These are phyloP conservation scores for Sechiopsis laciniata DNA, from an alignment of 306 rosid species.

Conservation along the genomic window DNA sequence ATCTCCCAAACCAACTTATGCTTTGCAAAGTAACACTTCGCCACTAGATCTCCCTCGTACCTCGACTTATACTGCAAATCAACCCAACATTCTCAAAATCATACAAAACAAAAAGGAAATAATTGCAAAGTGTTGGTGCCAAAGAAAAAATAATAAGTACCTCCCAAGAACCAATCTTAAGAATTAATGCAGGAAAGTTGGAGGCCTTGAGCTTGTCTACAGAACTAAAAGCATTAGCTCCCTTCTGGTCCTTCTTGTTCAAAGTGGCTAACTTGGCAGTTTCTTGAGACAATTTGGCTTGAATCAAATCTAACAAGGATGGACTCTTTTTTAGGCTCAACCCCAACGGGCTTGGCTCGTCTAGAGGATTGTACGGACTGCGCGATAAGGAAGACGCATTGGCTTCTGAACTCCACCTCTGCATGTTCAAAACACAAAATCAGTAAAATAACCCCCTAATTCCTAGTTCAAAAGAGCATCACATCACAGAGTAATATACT, in stretches of 20 bases:
- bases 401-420: conserved; percentile 36
- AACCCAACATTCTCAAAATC: conserved; percentile 1
- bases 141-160: conserved; percentile 29
- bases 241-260: conserved; percentile 35
- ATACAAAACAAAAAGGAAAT: neutral
- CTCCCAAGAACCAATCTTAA: conserved; percentile 85
- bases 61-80: conserved; percentile 54
- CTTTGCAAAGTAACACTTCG: conserved; percentile 81
- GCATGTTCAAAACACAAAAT: neutral
- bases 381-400: conserved; percentile 24
- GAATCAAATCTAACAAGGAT: conserved; percentile 67
- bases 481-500: neutral
- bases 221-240: conserved; percentile 32
- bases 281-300: conserved; percentile 68
- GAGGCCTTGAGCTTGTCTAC: conserved; percentile 86
- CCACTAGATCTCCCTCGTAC: conserved; percentile 86
- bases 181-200: conserved; percentile 67
- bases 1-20: conserved; percentile 94
- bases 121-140: too few relatives aligned
- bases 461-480: neutral
- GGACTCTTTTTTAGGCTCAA: conserved; percentile 81
- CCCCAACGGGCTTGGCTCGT: conserved; percentile 89
- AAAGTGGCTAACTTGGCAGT: conserved; percentile 25
- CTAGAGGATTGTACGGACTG: conserved; percentile 45
- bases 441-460: neutral